These are phyloP conservation scores for Hortaea werneckii DNA, from an alignment of 2,329 filamentous ascomycete genomes.

Conservation along the genomic window DNA sequence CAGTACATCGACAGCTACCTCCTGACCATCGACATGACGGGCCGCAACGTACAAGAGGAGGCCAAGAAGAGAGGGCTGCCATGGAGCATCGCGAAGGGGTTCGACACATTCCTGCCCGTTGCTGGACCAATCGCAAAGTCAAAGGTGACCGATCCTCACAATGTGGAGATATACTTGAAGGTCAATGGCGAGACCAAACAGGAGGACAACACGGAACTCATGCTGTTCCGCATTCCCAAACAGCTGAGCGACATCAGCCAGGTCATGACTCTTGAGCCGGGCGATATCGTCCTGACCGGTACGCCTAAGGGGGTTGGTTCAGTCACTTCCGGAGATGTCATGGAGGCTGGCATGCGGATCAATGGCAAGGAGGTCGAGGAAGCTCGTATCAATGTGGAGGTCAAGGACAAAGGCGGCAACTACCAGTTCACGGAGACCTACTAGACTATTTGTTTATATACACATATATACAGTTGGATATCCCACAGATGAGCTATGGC, in stretches of 20 bases:
- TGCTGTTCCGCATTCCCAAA: slow-evolving; percentile 85
- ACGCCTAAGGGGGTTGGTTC: slow-evolving; percentile 92
- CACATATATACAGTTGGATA: neutral
- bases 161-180: slow-evolving; percentile 73
- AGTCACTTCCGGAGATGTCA: slow-evolving; percentile 74
- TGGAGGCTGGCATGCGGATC: slow-evolving; percentile 73
- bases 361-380: slow-evolving; percentile 74
- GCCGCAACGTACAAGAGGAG: slow-evolving; percentile 87
- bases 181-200: slow-evolving; percentile 75
- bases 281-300: slow-evolving; percentile 90
- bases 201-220: slow-evolving; percentile 79
- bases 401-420: slow-evolving; percentile 66
- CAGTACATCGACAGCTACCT: slow-evolving; percentile 81
- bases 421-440: slow-evolving; percentile 59
- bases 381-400: slow-evolving; percentile 70
- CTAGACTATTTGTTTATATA: neutral
- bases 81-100: slow-evolving; percentile 94
- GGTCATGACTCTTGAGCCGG: slow-evolving; percentile 87
- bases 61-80: slow-evolving; percentile 95
- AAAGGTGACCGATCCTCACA: slow-evolving; percentile 74
- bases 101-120: slow-evolving; percentile 92
- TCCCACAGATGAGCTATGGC: slow-evolving; percentile 7
- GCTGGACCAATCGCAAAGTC: slow-evolving; percentile 70
- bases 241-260: slow-evolving; percentile 84
- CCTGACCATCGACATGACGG: slow-evolving; percentile 93